Evolutionary conservation across 2,329 filamentous ascomycete species (phyloP).

Genomic region (Neonectria ditissima): DNA sequence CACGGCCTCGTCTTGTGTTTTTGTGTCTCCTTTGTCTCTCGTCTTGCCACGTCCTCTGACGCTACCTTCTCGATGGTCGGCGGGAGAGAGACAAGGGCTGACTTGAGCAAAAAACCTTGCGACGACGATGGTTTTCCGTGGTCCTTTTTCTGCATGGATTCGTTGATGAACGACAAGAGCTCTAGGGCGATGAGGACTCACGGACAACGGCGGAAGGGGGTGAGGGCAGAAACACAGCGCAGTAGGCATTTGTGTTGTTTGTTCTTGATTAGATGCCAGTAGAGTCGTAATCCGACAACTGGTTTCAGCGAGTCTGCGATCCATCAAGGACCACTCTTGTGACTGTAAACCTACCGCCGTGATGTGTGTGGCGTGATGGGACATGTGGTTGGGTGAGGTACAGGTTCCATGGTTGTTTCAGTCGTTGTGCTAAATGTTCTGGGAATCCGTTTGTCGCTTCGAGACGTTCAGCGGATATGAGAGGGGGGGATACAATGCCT

Average conservation of each 20-base stretch:
- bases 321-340: neutral
- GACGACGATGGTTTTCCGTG: slow-evolving; percentile 6
- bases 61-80: slow-evolving; percentile 21
- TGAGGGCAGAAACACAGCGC: slow-evolving; percentile 29
- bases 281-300: slow-evolving; percentile 42
- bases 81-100: slow-evolving; percentile 1
- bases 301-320: slow-evolving; percentile 27
- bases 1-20: slow-evolving; percentile 27
- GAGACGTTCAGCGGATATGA: slow-evolving; percentile 20
- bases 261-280: slow-evolving; percentile 44
- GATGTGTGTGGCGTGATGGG: slow-evolving; percentile 1
- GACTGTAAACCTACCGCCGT: neutral
- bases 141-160: slow-evolving; percentile 16
- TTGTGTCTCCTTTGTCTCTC: slow-evolving; percentile 29
- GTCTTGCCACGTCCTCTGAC: slow-evolving; percentile 28
- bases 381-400: neutral
- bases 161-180: neutral
- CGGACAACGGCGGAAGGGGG: neutral
- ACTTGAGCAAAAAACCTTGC: neutral
- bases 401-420: slow-evolving; percentile 16
- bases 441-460: slow-evolving; percentile 1
- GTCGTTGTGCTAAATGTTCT: slow-evolving; percentile 2
- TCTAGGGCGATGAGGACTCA: slow-evolving; percentile 2
- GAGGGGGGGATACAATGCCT: slow-evolving; percentile 17
- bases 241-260: slow-evolving; percentile 24